Percentiles rank a stretch among this genome's conserved stretches.
Evolutionary conservation across 306 rosid species (phyloP).

Genomic region (Elaeagnus macrophylla): DNA sequence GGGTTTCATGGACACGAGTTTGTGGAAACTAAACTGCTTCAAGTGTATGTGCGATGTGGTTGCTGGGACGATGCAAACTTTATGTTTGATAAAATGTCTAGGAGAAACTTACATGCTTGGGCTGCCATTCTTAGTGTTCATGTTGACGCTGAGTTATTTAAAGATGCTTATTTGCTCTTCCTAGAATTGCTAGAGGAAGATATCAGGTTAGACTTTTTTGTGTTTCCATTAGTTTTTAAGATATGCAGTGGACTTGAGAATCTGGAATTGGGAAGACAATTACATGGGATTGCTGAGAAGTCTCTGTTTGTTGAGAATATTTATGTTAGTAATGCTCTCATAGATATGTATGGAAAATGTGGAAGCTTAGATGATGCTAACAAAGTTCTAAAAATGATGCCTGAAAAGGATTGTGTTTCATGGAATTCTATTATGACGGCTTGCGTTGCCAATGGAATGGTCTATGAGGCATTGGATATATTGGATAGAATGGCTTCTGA

Average conservation of each 20-base stretch:
- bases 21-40: constrained; percentile 43
- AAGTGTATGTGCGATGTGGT: constrained; percentile 28
- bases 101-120: constrained; percentile 39
- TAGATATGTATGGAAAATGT: constrained; percentile 52
- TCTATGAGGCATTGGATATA: constrained; percentile 41
- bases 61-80: constrained; percentile 21
- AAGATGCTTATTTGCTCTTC: constrained; percentile 24
- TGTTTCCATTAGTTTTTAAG: constrained; percentile 38
- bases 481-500: constrained; percentile 27
- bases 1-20: constrained; percentile 31
- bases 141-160: constrained; percentile 23
- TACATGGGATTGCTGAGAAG: constrained; percentile 36
- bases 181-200: constrained; percentile 19
- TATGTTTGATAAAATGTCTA: constrained; percentile 39
- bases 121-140: constrained; percentile 31
- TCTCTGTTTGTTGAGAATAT: constrained; percentile 22
- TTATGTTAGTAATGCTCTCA: constrained; percentile 42
- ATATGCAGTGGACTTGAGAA: constrained; percentile 33
- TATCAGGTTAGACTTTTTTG: constrained; percentile 25
- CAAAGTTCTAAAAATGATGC: constrained; percentile 31
- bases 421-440: constrained; percentile 52
- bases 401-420: constrained; percentile 35
- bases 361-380: constrained; percentile 38
- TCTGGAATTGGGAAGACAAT: constrained; percentile 28
- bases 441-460: constrained; percentile 36